A percentile compares a stretch with the other conserved stretches of the same genome.
Conservation (phyloP, 139 green algal species). For the Micractinium sp. region DNA sequence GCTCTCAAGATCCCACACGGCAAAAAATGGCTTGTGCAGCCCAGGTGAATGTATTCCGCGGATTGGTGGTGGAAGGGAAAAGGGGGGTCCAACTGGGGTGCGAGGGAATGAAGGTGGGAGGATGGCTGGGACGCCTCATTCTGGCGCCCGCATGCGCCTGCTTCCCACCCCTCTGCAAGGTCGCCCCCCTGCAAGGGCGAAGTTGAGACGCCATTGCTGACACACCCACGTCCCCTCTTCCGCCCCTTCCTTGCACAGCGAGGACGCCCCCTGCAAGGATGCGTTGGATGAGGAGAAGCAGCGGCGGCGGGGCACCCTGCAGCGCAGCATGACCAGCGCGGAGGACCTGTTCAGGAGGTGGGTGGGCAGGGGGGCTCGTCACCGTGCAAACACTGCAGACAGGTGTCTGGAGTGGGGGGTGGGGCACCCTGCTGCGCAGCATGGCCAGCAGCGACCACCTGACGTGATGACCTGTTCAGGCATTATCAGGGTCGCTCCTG, state of each 20-base stretch:
- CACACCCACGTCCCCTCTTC: background rate
- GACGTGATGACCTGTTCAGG: background rate
- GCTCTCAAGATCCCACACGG: no score
- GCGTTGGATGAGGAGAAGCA: constrained; percentile 37
- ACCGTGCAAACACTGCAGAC: background rate
- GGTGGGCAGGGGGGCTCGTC: background rate
- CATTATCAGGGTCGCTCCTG: no score
- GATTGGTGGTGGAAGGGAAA: no score
- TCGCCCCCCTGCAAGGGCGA: background rate
- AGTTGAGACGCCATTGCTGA: background rate
- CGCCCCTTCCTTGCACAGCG: background rate
- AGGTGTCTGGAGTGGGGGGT: background rate
- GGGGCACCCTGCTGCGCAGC: background rate
- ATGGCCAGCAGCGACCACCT: background rate
- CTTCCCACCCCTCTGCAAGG: background rate
- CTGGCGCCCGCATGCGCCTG: no score
- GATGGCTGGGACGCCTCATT: background rate
- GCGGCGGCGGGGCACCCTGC: constrained; percentile 31
- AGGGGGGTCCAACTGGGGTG: no score
- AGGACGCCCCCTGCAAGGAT: constrained; percentile 29
- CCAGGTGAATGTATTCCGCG: no score
- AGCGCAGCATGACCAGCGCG: constrained; percentile 46
- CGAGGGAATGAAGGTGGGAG: no score
- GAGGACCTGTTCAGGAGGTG: constrained; percentile 52
- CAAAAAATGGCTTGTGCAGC: no score